These are phyloP conservation scores for Corrigiola litoralis DNA, from an alignment of 179 eudicot genomes.

Conservation along the genomic window DNA sequence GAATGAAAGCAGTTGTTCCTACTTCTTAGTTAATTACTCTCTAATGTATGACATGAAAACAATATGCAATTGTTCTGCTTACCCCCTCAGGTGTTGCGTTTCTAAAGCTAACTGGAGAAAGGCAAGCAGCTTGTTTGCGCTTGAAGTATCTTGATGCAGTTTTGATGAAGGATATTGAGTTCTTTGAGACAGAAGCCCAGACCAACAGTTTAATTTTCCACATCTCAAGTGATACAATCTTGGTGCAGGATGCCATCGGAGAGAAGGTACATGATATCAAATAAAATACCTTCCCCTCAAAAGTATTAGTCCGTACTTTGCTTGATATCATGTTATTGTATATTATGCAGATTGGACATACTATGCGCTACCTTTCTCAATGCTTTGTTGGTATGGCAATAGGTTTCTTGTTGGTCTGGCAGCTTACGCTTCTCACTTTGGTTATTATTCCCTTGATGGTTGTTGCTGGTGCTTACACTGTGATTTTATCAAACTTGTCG, in stretches of 20 bases:
- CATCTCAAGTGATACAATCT: conserved; percentile 70
- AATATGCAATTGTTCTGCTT: too few species aligned
- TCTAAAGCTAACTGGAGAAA: conserved; percentile 95
- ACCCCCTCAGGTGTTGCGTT: too few species aligned
- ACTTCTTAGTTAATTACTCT: too few species aligned
- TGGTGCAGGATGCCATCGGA: conserved; percentile 91
- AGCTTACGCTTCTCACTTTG: conserved; percentile 84
- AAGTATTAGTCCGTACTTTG: too few species aligned
- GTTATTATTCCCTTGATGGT: conserved; percentile 89
- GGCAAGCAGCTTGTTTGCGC: conserved; percentile 94
- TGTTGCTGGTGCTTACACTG: conserved; percentile 86
- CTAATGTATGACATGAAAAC: not conserved
- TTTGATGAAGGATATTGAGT: conserved; percentile 80
- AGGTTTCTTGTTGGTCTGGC: conserved; percentile 89
- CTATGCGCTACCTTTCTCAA: not conserved
- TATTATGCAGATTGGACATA: not conserved
- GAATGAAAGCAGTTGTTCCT: too few species aligned
- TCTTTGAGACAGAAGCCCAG: conserved; percentile 78
- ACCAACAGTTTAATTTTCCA: conserved; percentile 87
- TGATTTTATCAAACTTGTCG: conserved; percentile 79
- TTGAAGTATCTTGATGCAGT: conserved; percentile 76
- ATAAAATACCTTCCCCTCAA: too few species aligned
- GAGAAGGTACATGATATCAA: conserved; percentile 62
- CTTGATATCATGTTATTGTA: too few species aligned
- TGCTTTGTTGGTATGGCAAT: conserved; percentile 71